Evolutionary conservation across 2,329 filamentous ascomycete genomes (phyloP), one percentile per base, ranked within the genome.

Genomic region (Aspergillus brasiliensis): DNA sequence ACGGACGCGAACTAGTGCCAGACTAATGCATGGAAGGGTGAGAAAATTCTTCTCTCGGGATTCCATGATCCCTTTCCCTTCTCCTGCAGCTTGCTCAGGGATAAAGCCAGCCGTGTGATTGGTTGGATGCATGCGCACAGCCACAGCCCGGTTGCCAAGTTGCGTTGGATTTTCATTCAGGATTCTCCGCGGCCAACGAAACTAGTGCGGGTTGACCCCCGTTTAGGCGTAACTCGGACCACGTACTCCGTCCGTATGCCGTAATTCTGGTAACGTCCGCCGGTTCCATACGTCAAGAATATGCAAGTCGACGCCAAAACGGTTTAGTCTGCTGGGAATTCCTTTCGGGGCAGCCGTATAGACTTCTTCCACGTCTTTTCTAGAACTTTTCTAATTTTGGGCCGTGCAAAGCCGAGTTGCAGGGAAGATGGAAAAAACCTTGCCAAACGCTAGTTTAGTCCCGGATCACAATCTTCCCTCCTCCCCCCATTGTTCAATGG

Each of bases 351-450:
- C 38, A 47, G 49, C 49, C 52, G 62, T 28, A 53, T 56, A 60
- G 56, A 52, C 34, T 57, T 64, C 25, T 64, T 66, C 62, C 51
- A 62, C 28, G n/a, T 38, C 25, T 3, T 23, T 67, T 67, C 65
- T 61, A 52, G 65, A 67, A 67, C 53, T 62, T 59, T 67, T 58
- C 65, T 67, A 64, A 60, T 46, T 62, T 62, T 65, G 65, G 63
- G 49, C 37, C 44, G 42, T 27, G 44, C 40, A 44, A 44, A 44
- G 40, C 40, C 40, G 40, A 44, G 19, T 19, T 10, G n/a, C 40
- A 44, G 40, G 40, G 40, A 44, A n/a, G n/a, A n/a, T n/a, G n/a
- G n/a, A n/a, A n/a, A 44, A 42, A 44, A 23, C 40, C 40, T 44
- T 44, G 40, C 40, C 40, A 42, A 34, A 13, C 11, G 13, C 31